Conservation (phyloP, 1,139 yeast species). For the Kurtzmaniella quercitrusa region DNA sequence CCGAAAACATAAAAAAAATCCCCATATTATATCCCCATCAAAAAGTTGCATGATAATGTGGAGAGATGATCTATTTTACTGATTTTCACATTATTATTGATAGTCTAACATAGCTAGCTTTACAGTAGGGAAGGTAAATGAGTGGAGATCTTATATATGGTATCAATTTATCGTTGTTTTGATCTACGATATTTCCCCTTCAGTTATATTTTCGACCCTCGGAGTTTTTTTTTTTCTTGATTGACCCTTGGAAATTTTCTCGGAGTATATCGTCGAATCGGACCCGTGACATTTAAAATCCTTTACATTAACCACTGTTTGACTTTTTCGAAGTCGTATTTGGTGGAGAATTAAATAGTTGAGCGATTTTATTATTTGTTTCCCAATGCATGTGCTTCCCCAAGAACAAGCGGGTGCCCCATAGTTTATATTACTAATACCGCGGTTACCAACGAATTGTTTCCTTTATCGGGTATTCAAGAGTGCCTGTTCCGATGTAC, state of each 20-base stretch:
- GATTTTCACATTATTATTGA: neutral
- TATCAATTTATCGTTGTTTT: too few species aligned
- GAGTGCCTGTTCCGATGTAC: neutral
- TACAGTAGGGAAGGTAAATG: too few species aligned
- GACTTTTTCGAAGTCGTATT: neutral
- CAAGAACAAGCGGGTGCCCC: neutral
- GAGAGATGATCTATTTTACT: neutral
- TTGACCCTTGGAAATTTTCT: neutral
- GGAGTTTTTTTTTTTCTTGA: neutral
- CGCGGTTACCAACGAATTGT: neutral
- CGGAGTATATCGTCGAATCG: constrained; percentile 2
- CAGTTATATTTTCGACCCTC: neutral
- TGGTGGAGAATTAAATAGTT: neutral
- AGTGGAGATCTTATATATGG: too few species aligned
- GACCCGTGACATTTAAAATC: neutral
- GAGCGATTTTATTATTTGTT: neutral
- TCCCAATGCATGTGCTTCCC: neutral
- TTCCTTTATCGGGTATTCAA: neutral
- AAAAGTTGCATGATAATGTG: neutral
- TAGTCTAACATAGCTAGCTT: neutral
- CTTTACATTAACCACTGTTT: neutral
- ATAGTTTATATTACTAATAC: neutral
- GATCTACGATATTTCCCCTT: too few species aligned
- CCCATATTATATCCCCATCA: neutral
- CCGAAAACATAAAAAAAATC: neutral